Evolutionary conservation across 257 asterid species (phyloP).

Genomic region (Plantago elongata): DNA sequence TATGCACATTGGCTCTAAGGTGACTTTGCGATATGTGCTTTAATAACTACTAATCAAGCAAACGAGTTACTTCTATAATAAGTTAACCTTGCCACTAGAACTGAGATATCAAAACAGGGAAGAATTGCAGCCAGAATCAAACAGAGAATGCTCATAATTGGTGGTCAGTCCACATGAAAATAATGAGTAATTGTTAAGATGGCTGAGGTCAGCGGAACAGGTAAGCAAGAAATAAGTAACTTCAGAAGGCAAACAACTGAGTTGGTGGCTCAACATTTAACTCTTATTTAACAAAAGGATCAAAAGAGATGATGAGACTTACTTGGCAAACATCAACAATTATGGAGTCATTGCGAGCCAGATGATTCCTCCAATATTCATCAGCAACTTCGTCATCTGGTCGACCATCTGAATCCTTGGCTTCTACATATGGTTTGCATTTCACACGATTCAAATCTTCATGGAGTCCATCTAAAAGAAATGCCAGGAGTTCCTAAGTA

Average conservation of each 20-base stretch:
- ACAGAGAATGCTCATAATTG: no score
- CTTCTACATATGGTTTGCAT: conserved; percentile 85
- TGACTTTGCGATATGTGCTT: no score
- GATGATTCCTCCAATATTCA: conserved; percentile 89
- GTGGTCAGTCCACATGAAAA: no score
- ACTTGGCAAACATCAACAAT: conserved; percentile 97
- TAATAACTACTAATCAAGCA: no score
- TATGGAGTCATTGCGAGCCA: conserved; percentile 94
- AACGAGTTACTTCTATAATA: no score
- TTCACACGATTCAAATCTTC: conserved; percentile 98
- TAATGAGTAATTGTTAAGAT: no score
- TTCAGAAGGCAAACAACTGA: background rate
- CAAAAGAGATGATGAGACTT: conserved; percentile 20
- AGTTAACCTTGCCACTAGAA: no score
- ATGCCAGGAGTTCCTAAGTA: conserved; percentile 86
- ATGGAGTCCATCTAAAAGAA: conserved; percentile 93
- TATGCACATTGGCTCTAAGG: no score
- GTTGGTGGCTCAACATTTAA: background rate
- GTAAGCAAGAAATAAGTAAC: no score
- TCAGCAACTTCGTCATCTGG: conserved; percentile 89
- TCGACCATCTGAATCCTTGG: conserved; percentile 78
- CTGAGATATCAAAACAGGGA: no score
- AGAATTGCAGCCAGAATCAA: no score
- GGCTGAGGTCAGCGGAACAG: no score
- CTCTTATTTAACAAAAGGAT: conserved; percentile 5